Conservation (phyloP, 1,139 yeast genomes). For the Scheffersomyces lignicola region DNA sequence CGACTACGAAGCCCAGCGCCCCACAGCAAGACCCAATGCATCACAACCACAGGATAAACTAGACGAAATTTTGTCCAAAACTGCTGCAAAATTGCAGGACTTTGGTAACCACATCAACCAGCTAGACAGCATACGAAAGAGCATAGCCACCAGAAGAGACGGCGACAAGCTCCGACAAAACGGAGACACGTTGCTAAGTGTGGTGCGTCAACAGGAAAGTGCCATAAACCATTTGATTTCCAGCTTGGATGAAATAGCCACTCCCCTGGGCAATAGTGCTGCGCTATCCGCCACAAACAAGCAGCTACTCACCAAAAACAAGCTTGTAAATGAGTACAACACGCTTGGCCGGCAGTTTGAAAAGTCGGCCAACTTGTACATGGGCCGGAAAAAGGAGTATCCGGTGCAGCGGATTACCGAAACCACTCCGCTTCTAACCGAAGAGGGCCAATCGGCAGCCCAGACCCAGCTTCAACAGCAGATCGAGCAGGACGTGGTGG, state of each 20-base stretch:
- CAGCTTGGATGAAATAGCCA: constrained; percentile 33
- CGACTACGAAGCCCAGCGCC: constrained; percentile 57
- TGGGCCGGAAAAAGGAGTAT: constrained; percentile 30
- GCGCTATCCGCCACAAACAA: constrained; percentile 29
- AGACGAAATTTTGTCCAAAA: constrained; percentile 31
- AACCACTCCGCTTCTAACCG: constrained; percentile 27
- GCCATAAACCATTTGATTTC: constrained; percentile 34
- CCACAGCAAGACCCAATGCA: constrained; percentile 12
- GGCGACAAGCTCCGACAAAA: constrained; percentile 36
- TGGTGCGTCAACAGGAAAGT: constrained; percentile 29
- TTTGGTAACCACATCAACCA: constrained; percentile 52
- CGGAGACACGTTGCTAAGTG: constrained; percentile 32
- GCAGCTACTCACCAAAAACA: constrained; percentile 42
- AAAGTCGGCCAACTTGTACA: constrained; percentile 25
- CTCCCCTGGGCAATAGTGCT: constrained; percentile 22
- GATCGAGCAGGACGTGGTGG: constrained; percentile 39
- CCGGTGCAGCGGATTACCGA: constrained; percentile 21
- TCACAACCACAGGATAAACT: constrained; percentile 21
- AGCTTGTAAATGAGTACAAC: constrained; percentile 36
- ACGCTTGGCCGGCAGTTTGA: constrained; percentile 40
- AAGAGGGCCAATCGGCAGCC: constrained; percentile 18
- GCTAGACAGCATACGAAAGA: constrained; percentile 48
- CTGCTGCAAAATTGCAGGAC: constrained; percentile 45
- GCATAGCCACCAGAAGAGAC: constrained; percentile 60
- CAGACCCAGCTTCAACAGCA: constrained; percentile 30